phyloP scores from a whole-genome alignment of 495 filamentous ascomycete genomes.

The Hyaloscypha variabilis region DNA sequence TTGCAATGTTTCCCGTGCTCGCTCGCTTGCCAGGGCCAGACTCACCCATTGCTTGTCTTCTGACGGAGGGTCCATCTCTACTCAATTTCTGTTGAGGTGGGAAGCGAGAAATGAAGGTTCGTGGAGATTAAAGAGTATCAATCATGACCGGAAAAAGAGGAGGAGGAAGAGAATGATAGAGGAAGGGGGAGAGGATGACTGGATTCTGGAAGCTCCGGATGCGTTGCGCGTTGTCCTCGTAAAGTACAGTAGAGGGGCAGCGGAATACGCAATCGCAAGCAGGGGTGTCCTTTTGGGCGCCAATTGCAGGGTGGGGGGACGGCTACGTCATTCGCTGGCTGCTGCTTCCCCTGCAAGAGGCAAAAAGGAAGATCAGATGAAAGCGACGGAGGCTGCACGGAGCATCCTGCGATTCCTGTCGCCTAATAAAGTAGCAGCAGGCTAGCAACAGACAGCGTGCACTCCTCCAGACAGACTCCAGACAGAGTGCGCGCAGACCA shows the following conservation, averaged over 20 bases:
- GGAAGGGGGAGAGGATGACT: too few species aligned
- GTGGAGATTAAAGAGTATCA: background rate
- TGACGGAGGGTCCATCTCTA: constrained; percentile 36
- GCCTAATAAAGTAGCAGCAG: too few species aligned
- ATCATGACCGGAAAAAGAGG: background rate
- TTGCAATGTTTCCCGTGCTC: constrained; percentile 1
- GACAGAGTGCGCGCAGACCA: too few species aligned
- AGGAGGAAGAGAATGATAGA: background rate
- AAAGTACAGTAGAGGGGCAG: too few species aligned
- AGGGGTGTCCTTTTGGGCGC: background rate
- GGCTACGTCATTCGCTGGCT: constrained; percentile 19
- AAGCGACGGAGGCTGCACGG: background rate
- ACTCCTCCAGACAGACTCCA: too few species aligned
- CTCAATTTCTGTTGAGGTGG: background rate
- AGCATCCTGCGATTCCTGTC: background rate
- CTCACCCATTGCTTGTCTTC: constrained; percentile 43
- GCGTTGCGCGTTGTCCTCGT: background rate
- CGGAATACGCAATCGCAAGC: background rate
- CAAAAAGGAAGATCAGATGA: background rate
- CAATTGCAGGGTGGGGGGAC: background rate
- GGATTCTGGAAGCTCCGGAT: constrained; percentile 5
- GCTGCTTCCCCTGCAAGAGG: background rate
- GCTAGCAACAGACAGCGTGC: too few species aligned
- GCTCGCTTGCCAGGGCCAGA: constrained; percentile 2
- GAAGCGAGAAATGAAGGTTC: background rate